Evolutionary conservation across 768 basidiomycete genomes (phyloP).

Genomic region (Mycena latifolia): DNA sequence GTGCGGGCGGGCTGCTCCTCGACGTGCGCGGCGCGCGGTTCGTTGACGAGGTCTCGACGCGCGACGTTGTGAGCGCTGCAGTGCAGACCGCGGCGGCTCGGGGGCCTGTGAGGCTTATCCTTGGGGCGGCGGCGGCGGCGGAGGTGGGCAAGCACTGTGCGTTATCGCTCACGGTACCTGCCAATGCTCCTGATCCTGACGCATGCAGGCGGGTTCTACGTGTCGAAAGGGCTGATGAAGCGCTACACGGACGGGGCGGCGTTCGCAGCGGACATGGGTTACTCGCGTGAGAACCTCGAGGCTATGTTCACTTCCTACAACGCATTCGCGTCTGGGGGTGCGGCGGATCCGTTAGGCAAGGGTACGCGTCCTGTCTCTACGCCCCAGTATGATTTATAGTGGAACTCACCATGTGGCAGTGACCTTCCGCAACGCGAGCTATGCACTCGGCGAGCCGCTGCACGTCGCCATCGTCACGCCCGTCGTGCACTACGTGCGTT

Average conservation of each 20-base stretch:
- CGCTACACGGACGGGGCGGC: slow-evolving; percentile 35
- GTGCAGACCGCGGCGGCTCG: slow-evolving; percentile 38
- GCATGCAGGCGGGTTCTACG: slow-evolving; percentile 42
- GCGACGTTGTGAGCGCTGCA: slow-evolving; percentile 46
- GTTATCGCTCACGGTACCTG: background rate
- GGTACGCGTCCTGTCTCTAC: background rate
- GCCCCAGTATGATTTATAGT: background rate
- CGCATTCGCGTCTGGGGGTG: slow-evolving; percentile 30
- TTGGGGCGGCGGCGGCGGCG: slow-evolving; percentile 34
- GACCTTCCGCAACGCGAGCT: slow-evolving; percentile 15
- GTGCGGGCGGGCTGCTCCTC: slow-evolving; percentile 80
- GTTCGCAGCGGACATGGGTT: slow-evolving; percentile 33
- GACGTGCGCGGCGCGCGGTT: slow-evolving; percentile 79
- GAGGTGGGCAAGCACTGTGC: slow-evolving; percentile 40
- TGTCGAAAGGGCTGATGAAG: slow-evolving; percentile 43
- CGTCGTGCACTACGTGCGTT: slow-evolving; percentile 44
- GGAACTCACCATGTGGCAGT: background rate
- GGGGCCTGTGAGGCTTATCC: slow-evolving; percentile 40
- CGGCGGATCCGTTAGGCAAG: slow-evolving; percentile 38
- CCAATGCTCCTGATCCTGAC: background rate
- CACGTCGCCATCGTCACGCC: slow-evolving; percentile 42
- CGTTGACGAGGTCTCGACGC: slow-evolving; percentile 79
- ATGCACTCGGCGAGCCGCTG: slow-evolving; percentile 32
- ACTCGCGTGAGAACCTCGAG: slow-evolving; percentile 29
- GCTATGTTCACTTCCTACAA: slow-evolving; percentile 34